Conservation (phyloP, 805 yeast species). For the Lipomyces spencermartinsiae region DNA sequence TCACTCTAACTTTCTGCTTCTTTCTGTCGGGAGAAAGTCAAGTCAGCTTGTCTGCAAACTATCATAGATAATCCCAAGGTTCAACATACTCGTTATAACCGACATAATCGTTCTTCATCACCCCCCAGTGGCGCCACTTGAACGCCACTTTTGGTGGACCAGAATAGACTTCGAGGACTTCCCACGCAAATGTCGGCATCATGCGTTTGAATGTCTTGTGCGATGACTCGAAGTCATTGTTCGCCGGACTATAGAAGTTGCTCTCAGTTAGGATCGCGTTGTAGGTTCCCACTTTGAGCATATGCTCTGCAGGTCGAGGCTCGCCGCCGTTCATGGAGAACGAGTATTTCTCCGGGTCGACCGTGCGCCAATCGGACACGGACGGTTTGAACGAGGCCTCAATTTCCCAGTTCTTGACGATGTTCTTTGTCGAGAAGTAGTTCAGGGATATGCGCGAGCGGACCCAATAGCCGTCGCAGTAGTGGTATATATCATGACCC, state of each 20-base stretch:
- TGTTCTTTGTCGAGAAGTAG: neutral
- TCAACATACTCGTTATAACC: neutral
- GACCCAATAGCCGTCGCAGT: slow-evolving; percentile 10
- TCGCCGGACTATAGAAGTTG: neutral
- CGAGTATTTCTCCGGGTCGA: neutral
- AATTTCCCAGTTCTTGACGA: neutral
- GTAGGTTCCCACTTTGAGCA: neutral
- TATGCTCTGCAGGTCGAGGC: neutral
- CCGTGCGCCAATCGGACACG: neutral
- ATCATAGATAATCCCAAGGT: neutral
- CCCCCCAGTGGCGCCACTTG: neutral
- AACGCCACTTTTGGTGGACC: neutral
- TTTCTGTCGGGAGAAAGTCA: neutral
- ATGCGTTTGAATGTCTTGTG: neutral
- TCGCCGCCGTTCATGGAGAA: neutral
- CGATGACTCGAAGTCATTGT: neutral
- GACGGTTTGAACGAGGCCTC: neutral
- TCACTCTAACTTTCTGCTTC: neutral
- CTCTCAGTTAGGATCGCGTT: neutral
- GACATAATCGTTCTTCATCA: neutral
- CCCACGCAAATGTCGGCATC: neutral
- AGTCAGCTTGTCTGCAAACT: too few relatives aligned
- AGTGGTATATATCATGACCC: neutral
- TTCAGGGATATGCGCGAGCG: neutral
- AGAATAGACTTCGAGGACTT: neutral